Evolutionary conservation across 495 filamentous ascomycete genomes (phyloP), one percentile per base, ranked within the genome.

Genomic region (Tuber brumale): DNA sequence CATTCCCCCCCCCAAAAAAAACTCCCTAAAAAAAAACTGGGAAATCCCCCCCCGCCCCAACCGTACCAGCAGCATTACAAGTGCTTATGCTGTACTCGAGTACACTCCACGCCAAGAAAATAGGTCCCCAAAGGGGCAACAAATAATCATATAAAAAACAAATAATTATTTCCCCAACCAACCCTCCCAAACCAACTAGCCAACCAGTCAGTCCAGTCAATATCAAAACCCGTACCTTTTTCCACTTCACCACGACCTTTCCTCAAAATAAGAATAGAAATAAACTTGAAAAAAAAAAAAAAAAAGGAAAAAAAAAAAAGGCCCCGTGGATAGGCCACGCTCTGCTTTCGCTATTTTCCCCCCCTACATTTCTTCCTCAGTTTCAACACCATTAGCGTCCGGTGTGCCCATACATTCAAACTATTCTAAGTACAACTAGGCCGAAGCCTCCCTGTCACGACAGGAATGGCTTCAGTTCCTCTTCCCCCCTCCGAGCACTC

Each of bases 161-260:
- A 57, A 57, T 66, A 66, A 66, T 16, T 57, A 10, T 27, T 31
- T 16, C 57, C 27, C 57, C n/a, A 66, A n/a, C 57, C 27, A 31
- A 31, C 48, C 23, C 16, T n/a, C 45, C 48, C 23, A 57, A 57
- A 57, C 27, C 57, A 31, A 66, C 57, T 3, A 18, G 57, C 27
- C 57, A 31, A 31, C 57, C 57, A 66, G n/a, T 18, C 27, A 31
- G 57, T 66, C 57, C 27, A 66, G 57, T 66, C 57, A 31, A 66
- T 66, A 66, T 66, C 57, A 31, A 66, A 66, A 66, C n/a, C 31
- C 57, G 57, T 66, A 66, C 57, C 57, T 66, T 66, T 66, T 66
- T 66, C 57, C 57, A 1, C 27, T 31, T 66, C 57, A 66, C 57
- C 57, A 66, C 57, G 57, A 66, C n/a, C n/a, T 31, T 66, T 16